Conservation (phyloP, 1,284 basidiomycete species). For the Anthracocystis panici-leucophaei region DNA sequence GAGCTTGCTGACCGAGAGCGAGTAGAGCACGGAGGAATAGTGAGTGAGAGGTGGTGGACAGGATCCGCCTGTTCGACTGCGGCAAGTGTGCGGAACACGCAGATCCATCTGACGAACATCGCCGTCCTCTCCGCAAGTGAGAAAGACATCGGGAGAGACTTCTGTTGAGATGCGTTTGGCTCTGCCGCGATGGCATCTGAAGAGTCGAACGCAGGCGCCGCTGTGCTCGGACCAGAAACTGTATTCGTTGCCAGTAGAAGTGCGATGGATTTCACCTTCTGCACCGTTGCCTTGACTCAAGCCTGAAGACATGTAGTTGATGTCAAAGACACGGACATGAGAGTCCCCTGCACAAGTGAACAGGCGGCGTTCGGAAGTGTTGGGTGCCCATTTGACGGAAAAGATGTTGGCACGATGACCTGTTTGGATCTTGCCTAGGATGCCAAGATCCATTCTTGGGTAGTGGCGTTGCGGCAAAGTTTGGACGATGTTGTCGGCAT, state of each 20-base stretch:
- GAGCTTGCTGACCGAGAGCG: constrained; percentile 71
- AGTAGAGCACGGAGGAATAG: constrained; percentile 70
- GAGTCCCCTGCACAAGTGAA: constrained; percentile 81
- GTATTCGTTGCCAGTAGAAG: constrained; percentile 24
- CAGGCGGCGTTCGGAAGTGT: constrained; percentile 71
- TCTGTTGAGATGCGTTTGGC: constrained; percentile 82
- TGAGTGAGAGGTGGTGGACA: constrained; percentile 78
- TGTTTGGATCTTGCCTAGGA: constrained; percentile 36
- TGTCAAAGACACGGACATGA: constrained; percentile 84
- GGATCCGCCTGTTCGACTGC: constrained; percentile 27
- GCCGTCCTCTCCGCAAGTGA: constrained; percentile 84
- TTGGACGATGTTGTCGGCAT: constrained; percentile 16
- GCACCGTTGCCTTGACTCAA: not conserved
- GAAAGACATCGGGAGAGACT: constrained; percentile 85
- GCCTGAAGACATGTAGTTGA: constrained; percentile 64
- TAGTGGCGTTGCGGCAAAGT: constrained; percentile 26
- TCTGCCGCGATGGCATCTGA: constrained; percentile 64
- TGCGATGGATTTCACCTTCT: constrained; percentile 7
- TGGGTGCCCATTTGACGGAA: constrained; percentile 83
- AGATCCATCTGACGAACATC: constrained; percentile 84
- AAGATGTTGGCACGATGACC: constrained; percentile 87
- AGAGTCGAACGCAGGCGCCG: constrained; percentile 55
- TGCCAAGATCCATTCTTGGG: constrained; percentile 27
- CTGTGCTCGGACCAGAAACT: constrained; percentile 27
- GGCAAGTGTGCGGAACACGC: constrained; percentile 76